Conservation (phyloP, 116 monocot species). For the Posidonia oceanica region DNA sequence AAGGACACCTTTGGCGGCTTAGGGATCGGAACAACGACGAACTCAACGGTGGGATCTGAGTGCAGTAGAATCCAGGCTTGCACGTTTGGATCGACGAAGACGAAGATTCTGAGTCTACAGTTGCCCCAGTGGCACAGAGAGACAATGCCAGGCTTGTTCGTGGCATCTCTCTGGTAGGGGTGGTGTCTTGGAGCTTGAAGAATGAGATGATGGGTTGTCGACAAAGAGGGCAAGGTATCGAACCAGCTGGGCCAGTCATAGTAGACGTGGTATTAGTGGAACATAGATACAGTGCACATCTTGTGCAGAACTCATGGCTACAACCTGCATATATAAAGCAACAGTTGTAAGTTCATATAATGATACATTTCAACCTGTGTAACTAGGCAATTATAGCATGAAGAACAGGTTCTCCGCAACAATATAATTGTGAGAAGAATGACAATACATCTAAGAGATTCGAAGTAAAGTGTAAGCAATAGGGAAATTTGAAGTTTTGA, state of each 20-base stretch:
- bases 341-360: not conserved
- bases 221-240: slow-evolving; percentile 75
- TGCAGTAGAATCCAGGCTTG: slow-evolving; percentile 40
- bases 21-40: slow-evolving; percentile 46
- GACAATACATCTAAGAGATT: no score
- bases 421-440: no score
- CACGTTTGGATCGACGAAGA: slow-evolving; percentile 12
- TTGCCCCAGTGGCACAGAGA: slow-evolving; percentile 31
- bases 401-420: no score
- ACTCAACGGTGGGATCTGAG: slow-evolving; percentile 21
- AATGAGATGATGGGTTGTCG: slow-evolving; percentile 47
- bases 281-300: slow-evolving; percentile 79
- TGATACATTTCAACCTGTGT: not conserved
- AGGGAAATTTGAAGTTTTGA: not conserved
- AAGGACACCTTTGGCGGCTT: slow-evolving; percentile 59
- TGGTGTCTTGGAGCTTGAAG: slow-evolving; percentile 22
- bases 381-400: not conserved
- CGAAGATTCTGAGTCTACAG: slow-evolving; percentile 15
- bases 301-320: slow-evolving; percentile 81
- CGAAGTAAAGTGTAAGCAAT: no score
- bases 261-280: slow-evolving; percentile 41
- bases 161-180: slow-evolving; percentile 27
- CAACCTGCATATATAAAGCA: slow-evolving; percentile 34
- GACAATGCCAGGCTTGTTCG: slow-evolving; percentile 43
- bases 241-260: slow-evolving; percentile 42